Evolutionary conservation across 2,329 filamentous ascomycete species (phyloP).

Genomic region (Leptographium procerum): DNA sequence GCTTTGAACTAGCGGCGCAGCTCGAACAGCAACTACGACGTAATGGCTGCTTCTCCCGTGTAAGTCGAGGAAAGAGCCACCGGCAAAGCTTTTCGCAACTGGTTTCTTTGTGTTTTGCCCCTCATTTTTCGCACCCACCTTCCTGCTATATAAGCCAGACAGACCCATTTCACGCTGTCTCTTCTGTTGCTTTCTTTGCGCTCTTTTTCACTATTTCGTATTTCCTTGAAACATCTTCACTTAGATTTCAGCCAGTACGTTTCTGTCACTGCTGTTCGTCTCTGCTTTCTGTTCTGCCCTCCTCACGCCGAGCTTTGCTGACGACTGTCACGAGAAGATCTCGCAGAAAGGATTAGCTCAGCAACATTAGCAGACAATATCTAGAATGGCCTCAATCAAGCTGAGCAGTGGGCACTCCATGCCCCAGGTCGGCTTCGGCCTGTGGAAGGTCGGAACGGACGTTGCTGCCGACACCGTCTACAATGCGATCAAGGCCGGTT

Average conservation of each 20-base stretch:
- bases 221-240: no score
- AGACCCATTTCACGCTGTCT: neutral
- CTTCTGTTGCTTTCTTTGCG: no score
- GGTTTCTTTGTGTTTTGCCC: neutral
- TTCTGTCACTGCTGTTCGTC: neutral
- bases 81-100: neutral
- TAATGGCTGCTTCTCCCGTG: neutral
- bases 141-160: neutral
- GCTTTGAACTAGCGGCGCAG: neutral
- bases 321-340: no score
- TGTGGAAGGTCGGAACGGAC: conserved; percentile 74
- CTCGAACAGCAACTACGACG: neutral
- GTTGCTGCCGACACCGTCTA: conserved; percentile 67
- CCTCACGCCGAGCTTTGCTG: neutral
- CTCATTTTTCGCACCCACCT: neutral
- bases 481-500: conserved; percentile 56
- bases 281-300: neutral
- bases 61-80: neutral
- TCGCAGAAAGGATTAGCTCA: no score
- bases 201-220: no score
- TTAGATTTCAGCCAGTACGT: no score
- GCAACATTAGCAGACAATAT: no score
- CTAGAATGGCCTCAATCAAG: conserved; percentile 39
- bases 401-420: conserved; percentile 56
- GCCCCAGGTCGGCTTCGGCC: conserved; percentile 65